Evolutionary conservation across 1,284 basidiomycete genomes (phyloP).

Genomic region (Ceratobasidium sp.): DNA sequence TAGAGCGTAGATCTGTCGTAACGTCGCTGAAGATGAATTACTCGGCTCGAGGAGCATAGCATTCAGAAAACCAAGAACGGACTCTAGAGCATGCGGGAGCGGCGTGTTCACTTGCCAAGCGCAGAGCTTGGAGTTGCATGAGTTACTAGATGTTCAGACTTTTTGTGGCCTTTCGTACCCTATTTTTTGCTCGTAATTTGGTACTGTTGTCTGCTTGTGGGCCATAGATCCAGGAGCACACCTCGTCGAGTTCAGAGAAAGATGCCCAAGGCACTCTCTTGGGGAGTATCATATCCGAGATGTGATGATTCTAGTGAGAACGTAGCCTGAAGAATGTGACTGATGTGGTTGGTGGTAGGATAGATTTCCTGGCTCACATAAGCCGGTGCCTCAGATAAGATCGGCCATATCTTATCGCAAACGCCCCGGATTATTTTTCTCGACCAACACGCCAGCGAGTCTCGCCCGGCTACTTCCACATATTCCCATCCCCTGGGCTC

Average conservation of each 20-base stretch:
- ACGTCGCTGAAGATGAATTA: conserved; percentile 54
- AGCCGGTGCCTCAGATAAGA: conserved; percentile 35
- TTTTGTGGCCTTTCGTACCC: conserved; percentile 60
- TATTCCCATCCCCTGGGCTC: conserved; percentile 26
- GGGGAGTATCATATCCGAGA: conserved; percentile 78
- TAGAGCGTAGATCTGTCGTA: conserved; percentile 74
- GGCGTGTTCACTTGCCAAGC: conserved; percentile 76
- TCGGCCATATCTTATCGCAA: conserved; percentile 26
- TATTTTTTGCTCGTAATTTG: conserved; percentile 69
- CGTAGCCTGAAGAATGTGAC: no score
- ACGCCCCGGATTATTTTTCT: conserved; percentile 40
- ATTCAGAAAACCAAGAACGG: conserved; percentile 70
- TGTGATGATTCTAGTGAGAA: no score
- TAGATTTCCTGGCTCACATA: background rate
- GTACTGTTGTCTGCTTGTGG: conserved; percentile 67
- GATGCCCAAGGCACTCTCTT: conserved; percentile 85
- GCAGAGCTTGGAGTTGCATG: conserved; percentile 61
- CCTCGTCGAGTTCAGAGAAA: conserved; percentile 75
- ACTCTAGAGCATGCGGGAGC: conserved; percentile 77
- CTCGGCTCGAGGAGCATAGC: conserved; percentile 62
- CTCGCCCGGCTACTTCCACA: conserved; percentile 16
- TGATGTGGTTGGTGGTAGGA: background rate
- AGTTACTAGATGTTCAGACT: background rate
- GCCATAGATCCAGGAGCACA: conserved; percentile 81
- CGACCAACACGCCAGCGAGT: conserved; percentile 40